Evolutionary conservation across 495 filamentous ascomycete genomes (phyloP).

Genomic region (Aspergillus biplanus): DNA sequence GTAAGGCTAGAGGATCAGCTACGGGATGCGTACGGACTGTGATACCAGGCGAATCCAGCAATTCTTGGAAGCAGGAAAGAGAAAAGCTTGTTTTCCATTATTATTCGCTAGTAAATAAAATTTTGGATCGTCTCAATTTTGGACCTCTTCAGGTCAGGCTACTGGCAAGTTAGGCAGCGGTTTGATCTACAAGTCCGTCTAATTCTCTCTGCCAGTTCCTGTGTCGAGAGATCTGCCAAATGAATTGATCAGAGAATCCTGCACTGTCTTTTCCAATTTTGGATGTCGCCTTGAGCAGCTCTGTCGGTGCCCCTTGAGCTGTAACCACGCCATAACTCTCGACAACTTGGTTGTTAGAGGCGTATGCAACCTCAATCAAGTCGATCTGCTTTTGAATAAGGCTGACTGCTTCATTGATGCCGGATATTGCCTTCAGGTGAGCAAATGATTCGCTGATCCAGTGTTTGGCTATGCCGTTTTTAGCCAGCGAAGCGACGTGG

Average conservation of each 20-base stretch:
- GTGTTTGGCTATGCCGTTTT: conserved; percentile 77
- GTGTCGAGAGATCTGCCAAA: conserved; percentile 68
- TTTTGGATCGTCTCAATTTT: conserved; percentile 9
- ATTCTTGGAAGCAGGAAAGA: background rate
- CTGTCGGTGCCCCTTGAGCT: conserved; percentile 34
- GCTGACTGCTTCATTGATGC: conserved; percentile 69
- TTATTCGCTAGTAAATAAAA: background rate
- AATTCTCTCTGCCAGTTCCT: conserved; percentile 73
- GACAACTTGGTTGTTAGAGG: conserved; percentile 53
- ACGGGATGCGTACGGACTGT: background rate
- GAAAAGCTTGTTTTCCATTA: too few species aligned
- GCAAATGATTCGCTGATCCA: conserved; percentile 86
- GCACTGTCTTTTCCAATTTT: conserved; percentile 50
- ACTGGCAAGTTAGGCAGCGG: conserved; percentile 35
- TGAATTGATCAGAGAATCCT: conserved; percentile 68
- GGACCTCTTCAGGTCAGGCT: conserved; percentile 1
- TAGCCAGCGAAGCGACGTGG: conserved; percentile 61
- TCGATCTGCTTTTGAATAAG: conserved; percentile 60
- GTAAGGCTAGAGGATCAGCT: background rate
- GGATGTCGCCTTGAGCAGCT: conserved; percentile 53
- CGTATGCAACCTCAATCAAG: conserved; percentile 59
- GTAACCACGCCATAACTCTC: conserved; percentile 53
- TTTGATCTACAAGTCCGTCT: conserved; percentile 58
- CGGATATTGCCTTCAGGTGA: conserved; percentile 77
- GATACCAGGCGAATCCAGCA: background rate